phyloP scores from a whole-genome alignment of 2,329 filamentous ascomycete genomes.

The Aaosphaeria pasadenensis region DNA sequence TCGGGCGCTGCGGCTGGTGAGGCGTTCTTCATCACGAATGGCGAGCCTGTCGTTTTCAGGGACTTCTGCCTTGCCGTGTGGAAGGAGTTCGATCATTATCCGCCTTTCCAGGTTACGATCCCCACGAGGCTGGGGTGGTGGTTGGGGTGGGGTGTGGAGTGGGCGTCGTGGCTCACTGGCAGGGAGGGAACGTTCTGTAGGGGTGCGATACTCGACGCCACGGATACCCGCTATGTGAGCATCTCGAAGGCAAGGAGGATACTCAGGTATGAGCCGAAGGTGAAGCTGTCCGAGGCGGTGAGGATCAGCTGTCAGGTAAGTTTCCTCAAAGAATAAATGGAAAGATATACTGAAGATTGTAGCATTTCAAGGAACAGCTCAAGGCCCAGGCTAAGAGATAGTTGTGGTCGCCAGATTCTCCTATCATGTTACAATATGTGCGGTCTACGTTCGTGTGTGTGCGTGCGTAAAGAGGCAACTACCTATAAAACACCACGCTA shows the following conservation, averaged over 20 bases:
- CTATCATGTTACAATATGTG: too few relatives aligned
- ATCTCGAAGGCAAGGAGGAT: constrained; percentile 51
- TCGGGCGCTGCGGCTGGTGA: constrained; percentile 65
- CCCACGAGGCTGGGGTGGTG: constrained; percentile 49
- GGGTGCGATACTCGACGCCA: constrained; percentile 56
- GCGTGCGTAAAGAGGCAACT: too few relatives aligned
- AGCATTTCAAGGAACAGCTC: constrained; percentile 11
- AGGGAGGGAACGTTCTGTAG: constrained; percentile 47
- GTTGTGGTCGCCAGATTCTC: not conserved
- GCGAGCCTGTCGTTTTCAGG: constrained; percentile 86
- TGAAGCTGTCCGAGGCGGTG: constrained; percentile 53
- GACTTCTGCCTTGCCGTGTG: constrained; percentile 80
- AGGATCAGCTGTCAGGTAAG: constrained; percentile 25
- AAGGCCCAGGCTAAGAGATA: not conserved
- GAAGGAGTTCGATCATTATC: constrained; percentile 57
- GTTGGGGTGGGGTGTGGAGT: constrained; percentile 47
- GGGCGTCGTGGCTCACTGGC: constrained; percentile 46
- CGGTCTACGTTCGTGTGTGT: too few relatives aligned
- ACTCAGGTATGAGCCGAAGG: constrained; percentile 51
- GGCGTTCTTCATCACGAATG: constrained; percentile 88
- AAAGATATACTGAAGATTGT: not conserved
- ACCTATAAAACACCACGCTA: too few relatives aligned
- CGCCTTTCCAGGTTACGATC: constrained; percentile 47
- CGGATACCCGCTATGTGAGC: constrained; percentile 52
- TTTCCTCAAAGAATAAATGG: not conserved